Base-by-base conservation (phyloP, 176 grass and related monocot species). In the Rhynchospora pubera region DNA sequence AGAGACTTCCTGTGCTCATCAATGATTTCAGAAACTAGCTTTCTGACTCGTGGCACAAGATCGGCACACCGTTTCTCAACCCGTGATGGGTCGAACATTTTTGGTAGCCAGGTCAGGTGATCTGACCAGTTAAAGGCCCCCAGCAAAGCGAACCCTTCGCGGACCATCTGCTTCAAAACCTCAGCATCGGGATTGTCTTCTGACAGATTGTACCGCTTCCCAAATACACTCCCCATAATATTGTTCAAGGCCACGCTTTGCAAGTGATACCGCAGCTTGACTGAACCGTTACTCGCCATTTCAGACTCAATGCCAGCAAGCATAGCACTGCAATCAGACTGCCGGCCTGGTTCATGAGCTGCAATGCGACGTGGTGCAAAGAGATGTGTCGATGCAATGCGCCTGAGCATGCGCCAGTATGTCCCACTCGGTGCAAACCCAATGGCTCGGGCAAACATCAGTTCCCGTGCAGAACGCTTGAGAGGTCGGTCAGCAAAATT, bases 181-280 rank as follows among this genome's bases (percentile, higher is more conserved):
- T 91, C 89, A 0, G 83, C 92, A 78, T 87, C 89, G 34, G 56
- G 44, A 21, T 50, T 57, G 19, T 21, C 9, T n/a, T 82, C 28
- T 0, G 76, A 44, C 10, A 81, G 42, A 32, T 89, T 85, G 60
- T 87, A 89, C 5, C 89, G 86, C 74, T 44, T 76, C 11, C 92
- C 89, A 77, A 94, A 94, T 14, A 94, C 92, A 70, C 89, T 87
- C 23, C 86, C 89, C 92, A 94, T 91, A 80, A 94, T 94, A 83
- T 91, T 94, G 83, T 94, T 94, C 19, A 94, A 83, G 0, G 92
- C 92, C 0, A 89, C 92, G 58, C 32, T 75, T 70, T 91, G 92
- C 74, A 94, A 87, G 74, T 94, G 89, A 0, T 24, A 30, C 1
- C 92, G 89, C 22, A 94, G 82, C 0, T n/a, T 74, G 57, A 94